Percentiles rank a stretch among this genome's conserved stretches.
These are phyloP conservation scores for Potentilla sterilis DNA, from an alignment of 306 rosid genomes.

Conservation along the genomic window DNA sequence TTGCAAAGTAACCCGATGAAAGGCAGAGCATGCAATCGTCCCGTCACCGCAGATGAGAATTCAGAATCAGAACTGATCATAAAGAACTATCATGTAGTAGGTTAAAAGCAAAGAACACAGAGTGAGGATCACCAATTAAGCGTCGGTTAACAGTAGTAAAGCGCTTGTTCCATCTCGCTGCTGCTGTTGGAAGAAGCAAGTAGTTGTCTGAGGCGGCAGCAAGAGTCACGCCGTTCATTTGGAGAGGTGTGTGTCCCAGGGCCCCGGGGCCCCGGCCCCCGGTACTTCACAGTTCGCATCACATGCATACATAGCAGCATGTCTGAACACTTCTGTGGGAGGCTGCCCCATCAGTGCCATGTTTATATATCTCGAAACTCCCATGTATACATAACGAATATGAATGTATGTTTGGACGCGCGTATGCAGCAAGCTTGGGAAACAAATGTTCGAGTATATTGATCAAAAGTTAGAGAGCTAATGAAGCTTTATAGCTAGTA, in stretches of 20 bases:
- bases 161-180: neutral
- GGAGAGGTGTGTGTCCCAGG: neutral
- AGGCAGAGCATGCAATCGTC: neutral
- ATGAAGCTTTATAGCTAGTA: no score
- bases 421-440: no score
- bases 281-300: neutral
- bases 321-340: neutral
- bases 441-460: no score
- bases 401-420: neutral
- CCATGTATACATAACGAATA: neutral
- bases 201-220: neutral
- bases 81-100: neutral
- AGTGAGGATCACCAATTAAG: neutral
- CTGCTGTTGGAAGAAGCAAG: neutral
- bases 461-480: no score
- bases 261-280: neutral
- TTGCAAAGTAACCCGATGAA: neutral
- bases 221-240: slow-evolving; percentile 2
- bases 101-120: neutral
- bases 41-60: neutral
- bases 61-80: neutral
- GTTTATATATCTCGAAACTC: neutral
- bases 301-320: neutral
- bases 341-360: neutral
- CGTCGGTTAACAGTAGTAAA: neutral